Percentiles rank a stretch among this genome's conserved stretches.
phyloP scores from a whole-genome alignment of 2,329 filamentous ascomycete genomes.

The Pseudogymnoascus sp. region DNA sequence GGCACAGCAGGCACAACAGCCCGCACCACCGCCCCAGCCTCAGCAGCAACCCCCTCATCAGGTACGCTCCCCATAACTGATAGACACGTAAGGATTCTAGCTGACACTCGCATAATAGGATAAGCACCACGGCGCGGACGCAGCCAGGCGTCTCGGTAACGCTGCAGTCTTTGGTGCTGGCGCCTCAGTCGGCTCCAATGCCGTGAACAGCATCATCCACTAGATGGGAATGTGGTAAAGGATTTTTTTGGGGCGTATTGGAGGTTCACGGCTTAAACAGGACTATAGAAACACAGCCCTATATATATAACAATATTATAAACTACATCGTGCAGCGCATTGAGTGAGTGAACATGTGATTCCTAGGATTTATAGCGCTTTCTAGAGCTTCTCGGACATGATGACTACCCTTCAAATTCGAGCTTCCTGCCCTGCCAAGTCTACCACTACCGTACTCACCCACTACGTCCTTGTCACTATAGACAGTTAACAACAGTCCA shows the following conservation, averaged over 20 bases:
- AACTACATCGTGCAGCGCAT: neutral
- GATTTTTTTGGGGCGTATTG: conserved; percentile 21
- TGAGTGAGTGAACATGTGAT: neutral
- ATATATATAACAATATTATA: neutral
- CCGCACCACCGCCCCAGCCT: neutral
- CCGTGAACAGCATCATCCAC: neutral
- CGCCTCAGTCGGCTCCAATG: neutral
- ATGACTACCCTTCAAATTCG: neutral
- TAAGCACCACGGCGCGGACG: neutral
- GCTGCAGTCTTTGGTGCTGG: neutral
- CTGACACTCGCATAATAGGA: neutral
- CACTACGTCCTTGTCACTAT: no score
- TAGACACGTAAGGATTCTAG: neutral
- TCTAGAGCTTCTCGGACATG: neutral
- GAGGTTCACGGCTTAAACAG: neutral
- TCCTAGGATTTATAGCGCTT: neutral
- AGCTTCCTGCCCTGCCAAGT: neutral
- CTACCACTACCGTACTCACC: no score
- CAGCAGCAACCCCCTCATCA: neutral
- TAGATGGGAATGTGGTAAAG: conserved; percentile 31
- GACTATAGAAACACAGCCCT: neutral
- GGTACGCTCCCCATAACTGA: neutral
- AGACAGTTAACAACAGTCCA: no score
- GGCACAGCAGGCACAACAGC: neutral
- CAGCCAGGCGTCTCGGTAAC: neutral